Evolutionary conservation across 106 monocot species (phyloP).

Genomic region (Allium fistulosum): DNA sequence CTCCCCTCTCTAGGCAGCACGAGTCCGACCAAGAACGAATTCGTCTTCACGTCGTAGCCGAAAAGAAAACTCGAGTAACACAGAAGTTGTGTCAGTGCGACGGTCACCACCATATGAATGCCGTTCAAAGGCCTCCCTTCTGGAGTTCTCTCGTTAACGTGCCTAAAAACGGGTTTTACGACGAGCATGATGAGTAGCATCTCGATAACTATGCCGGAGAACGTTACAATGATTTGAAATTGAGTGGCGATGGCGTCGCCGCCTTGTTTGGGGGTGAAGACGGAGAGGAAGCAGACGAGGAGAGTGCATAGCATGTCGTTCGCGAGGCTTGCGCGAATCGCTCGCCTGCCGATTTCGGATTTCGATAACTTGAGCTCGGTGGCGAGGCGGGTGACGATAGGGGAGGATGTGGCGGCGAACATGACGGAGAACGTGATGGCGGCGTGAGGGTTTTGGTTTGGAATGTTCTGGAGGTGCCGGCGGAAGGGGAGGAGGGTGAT

Average conservation of each 20-base stretch:
- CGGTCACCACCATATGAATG: constrained; percentile 17
- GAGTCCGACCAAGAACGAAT: constrained; percentile 56
- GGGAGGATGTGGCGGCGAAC: constrained; percentile 53
- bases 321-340: constrained; percentile 38
- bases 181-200: constrained; percentile 10
- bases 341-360: constrained; percentile 48
- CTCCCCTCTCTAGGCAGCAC: constrained; percentile 51
- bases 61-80: constrained; percentile 7
- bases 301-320: constrained; percentile 54
- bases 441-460: not conserved
- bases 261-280: not conserved
- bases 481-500: no score
- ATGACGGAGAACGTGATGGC: constrained; percentile 19
- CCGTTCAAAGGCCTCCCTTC: constrained; percentile 53
- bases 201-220: constrained; percentile 6
- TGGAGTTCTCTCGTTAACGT: constrained; percentile 40
- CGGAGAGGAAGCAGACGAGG: constrained; percentile 13
- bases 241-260: no score
- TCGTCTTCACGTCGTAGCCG: constrained; percentile 8
- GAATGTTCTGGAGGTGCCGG: no score
- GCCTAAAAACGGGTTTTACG: constrained; percentile 8
- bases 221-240: not conserved
- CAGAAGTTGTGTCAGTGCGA: not conserved
- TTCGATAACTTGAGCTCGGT: constrained; percentile 70
- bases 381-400: constrained; percentile 55